Percentiles rank a stretch among this genome's conserved stretches.
These are phyloP conservation scores for Solanum rostratum DNA, from an alignment of 257 asterid species.

Conservation along the genomic window DNA sequence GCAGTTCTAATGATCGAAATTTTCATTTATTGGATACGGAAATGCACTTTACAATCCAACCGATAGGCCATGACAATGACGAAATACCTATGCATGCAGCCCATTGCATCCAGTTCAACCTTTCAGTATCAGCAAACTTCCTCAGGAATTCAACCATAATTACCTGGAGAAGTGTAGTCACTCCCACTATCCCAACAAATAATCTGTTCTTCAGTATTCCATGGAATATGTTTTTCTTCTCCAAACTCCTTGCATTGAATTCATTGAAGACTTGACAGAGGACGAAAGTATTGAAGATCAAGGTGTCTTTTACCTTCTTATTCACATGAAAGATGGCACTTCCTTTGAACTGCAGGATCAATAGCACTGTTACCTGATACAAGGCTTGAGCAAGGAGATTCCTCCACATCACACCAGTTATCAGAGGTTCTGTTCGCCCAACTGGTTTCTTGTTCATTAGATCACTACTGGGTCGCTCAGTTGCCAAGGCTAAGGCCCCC, in stretches of 20 bases:
- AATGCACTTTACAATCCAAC: slow-evolving; percentile 29
- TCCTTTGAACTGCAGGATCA: slow-evolving; percentile 23
- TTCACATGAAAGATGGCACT: slow-evolving; percentile 9
- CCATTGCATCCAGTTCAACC: slow-evolving; percentile 54
- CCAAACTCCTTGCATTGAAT: slow-evolving; percentile 47
- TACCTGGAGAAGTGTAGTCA: slow-evolving; percentile 39
- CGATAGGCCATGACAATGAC: slow-evolving; percentile 46
- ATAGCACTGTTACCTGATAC: slow-evolving; percentile 16
- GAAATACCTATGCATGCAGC: slow-evolving; percentile 41
- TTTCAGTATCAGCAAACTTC: slow-evolving; percentile 48
- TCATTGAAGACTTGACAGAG: slow-evolving; percentile 55
- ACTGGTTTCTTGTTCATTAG: slow-evolving; percentile 23
- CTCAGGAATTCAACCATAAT: slow-evolving; percentile 59
- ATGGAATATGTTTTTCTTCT: slow-evolving; percentile 47
- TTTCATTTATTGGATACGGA: slow-evolving; percentile 22
- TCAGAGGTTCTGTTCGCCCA: slow-evolving; percentile 23
- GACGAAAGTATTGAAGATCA: slow-evolving; percentile 49
- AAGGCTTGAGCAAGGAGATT: slow-evolving; percentile 23
- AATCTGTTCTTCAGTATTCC: slow-evolving; percentile 39
- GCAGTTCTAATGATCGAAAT: not conserved
- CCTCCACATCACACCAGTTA: slow-evolving; percentile 38
- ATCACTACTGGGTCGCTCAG: slow-evolving; percentile 19
- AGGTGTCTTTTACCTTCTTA: slow-evolving; percentile 21
- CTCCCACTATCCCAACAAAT: slow-evolving; percentile 44
- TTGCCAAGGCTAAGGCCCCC: slow-evolving; percentile 42